phyloP scores from a whole-genome alignment of 169 alveolate genomes.

The Eimeria zaria region DNA sequence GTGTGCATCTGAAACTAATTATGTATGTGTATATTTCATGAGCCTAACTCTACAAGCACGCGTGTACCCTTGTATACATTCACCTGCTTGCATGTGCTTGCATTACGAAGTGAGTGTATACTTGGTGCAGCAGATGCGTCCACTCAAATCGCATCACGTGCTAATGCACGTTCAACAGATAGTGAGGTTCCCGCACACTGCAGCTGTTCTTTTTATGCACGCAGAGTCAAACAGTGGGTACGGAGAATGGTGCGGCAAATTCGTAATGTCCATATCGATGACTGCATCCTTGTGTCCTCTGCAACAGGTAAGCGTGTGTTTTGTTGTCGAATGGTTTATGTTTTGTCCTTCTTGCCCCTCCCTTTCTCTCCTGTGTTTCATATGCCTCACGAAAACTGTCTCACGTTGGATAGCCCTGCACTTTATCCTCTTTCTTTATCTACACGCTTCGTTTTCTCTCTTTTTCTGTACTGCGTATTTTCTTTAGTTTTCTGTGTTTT shows the following conservation, averaged over 20 bases:
- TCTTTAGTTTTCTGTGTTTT: too few relatives aligned
- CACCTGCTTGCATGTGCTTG: neutral
- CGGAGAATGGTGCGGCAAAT: slow-evolving; percentile 93
- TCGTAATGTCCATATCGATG: slow-evolving; percentile 91
- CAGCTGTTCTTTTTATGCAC: neutral
- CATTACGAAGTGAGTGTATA: neutral
- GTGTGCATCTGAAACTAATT: neutral
- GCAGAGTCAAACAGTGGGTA: slow-evolving; percentile 90
- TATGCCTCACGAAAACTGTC: neutral
- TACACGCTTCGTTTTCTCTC: neutral
- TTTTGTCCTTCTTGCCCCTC: neutral
- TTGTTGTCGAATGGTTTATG: neutral
- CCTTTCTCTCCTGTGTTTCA: neutral
- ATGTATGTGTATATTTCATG: neutral
- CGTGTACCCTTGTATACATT: neutral
- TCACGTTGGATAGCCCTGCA: too few relatives aligned
- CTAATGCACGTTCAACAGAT: neutral
- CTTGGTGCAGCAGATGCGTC: neutral
- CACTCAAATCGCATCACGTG: neutral
- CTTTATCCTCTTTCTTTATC: too few relatives aligned
- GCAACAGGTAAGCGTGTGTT: slow-evolving; percentile 63
- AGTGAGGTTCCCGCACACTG: neutral
- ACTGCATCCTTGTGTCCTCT: slow-evolving; percentile 86
- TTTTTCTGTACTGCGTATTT: neutral
- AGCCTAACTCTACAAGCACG: neutral